phyloP scores from a whole-genome alignment of 768 basidiomycete species.

The Lyophyllum shimeji region DNA sequence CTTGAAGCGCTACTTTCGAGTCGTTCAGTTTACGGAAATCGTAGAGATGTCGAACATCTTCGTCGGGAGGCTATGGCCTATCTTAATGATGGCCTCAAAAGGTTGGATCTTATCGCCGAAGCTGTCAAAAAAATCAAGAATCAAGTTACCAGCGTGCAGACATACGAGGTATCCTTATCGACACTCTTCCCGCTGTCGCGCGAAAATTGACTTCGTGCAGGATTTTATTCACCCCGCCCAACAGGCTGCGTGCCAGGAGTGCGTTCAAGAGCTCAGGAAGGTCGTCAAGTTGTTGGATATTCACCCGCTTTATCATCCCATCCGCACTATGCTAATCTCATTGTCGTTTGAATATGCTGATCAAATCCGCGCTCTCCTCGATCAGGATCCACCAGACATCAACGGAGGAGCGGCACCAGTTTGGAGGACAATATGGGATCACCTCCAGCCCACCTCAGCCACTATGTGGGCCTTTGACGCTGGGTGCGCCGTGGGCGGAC shows the following conservation, averaged over 20 bases:
- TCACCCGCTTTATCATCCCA: not conserved
- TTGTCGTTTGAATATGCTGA: not conserved
- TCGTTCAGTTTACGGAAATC: not conserved
- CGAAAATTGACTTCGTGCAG: not conserved
- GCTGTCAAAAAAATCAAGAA: not conserved
- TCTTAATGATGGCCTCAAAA: not conserved
- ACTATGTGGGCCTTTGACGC: not conserved
- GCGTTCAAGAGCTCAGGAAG: not conserved
- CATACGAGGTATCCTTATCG: not conserved
- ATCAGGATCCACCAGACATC: not conserved
- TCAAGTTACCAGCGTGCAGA: not conserved
- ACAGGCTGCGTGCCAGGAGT: not conserved
- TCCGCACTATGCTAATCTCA: not conserved
- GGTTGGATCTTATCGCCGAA: not conserved
- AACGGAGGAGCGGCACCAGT: not conserved
- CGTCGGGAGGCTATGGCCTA: not conserved
- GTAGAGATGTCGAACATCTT: not conserved
- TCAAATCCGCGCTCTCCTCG: not conserved
- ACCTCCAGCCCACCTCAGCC: not conserved
- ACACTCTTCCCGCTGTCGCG: not conserved
- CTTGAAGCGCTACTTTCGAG: not conserved
- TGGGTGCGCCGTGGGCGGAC: not conserved
- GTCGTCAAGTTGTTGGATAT: not conserved
- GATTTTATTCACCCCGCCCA: not conserved
- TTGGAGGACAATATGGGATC: not conserved